Percentiles rank a stretch among this genome's conserved stretches.
These are phyloP conservation scores for Dalbergia cochinchinensis DNA, from an alignment of 306 rosid genomes.

Conservation along the genomic window DNA sequence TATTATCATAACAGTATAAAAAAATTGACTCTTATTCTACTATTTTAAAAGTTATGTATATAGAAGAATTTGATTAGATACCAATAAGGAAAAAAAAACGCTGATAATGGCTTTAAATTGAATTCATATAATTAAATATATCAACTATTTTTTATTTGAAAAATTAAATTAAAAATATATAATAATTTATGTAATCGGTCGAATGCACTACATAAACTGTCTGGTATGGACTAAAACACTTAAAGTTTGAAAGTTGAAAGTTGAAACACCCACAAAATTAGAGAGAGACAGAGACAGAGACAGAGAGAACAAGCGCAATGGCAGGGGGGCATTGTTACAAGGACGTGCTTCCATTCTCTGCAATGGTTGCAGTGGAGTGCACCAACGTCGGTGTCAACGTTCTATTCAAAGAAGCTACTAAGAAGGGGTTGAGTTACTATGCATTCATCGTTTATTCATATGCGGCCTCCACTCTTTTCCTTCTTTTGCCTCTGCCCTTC, in stretches of 20 bases:
- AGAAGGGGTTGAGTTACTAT: conserved; percentile 59
- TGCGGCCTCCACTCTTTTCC: conserved; percentile 52
- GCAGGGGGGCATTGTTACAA: conserved; percentile 40
- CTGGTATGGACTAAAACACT: too few species aligned
- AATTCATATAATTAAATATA: too few species aligned
- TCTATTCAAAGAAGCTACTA: conserved; percentile 66
- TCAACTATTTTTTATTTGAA: too few species aligned
- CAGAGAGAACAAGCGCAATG: background rate
- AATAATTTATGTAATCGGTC: too few species aligned
- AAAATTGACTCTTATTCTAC: too few species aligned
- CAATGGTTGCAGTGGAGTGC: conserved; percentile 61
- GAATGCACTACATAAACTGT: too few species aligned
- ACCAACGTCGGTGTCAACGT: conserved; percentile 56
- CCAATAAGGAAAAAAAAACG: too few species aligned
- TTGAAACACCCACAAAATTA: background rate
- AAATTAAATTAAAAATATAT: too few species aligned
- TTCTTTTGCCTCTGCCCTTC: conserved; percentile 61
- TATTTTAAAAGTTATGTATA: too few species aligned
- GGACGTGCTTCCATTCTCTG: conserved; percentile 59
- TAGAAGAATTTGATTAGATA: too few species aligned
- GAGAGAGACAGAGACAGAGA: conserved; percentile 2
- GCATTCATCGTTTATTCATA: conserved; percentile 63
- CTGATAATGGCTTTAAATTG: too few species aligned
- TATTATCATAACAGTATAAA: too few species aligned
- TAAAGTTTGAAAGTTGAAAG: background rate